Conservation (phyloP, 257 asterid species). For the Lantana camara region DNA sequence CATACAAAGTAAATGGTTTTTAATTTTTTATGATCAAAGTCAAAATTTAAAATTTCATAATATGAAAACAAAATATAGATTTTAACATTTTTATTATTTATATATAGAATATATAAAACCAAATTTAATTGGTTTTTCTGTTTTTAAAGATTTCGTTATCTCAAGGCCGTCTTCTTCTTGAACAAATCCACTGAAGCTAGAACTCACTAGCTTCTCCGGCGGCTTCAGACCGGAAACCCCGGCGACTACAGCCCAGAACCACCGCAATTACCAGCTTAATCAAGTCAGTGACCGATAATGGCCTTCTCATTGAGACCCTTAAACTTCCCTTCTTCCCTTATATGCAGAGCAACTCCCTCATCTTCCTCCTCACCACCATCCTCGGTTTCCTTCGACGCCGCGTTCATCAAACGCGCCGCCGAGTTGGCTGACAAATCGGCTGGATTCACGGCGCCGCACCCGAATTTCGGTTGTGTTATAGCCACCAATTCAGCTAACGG, state of each 20-base stretch:
- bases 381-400: constrained; percentile 58
- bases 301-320: constrained; percentile 39
- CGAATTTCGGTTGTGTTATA: constrained; percentile 89
- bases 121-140: not conserved
- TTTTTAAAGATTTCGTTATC: not conserved
- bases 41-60: too few relatives aligned
- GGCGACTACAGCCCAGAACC: not conserved
- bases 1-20: too few relatives aligned
- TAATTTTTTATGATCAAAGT: too few relatives aligned
- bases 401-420: constrained; percentile 79
- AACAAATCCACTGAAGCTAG: not conserved
- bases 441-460: constrained; percentile 93
- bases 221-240: not conserved
- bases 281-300: constrained; percentile 24
- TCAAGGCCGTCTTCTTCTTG: not conserved
- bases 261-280: not conserved
- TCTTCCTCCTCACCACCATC: constrained; percentile 37
- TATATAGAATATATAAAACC: not conserved
- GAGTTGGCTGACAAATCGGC: constrained; percentile 86
- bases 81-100: too few relatives aligned
- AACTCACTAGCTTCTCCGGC: constrained; percentile 25
- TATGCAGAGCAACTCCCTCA: constrained; percentile 40
- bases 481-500: constrained; percentile 38
- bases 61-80: too few relatives aligned
- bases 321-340: constrained; percentile 31